Base-by-base conservation (phyloP, 163 green algal species). In the Scenedesmus sp. region DNA sequence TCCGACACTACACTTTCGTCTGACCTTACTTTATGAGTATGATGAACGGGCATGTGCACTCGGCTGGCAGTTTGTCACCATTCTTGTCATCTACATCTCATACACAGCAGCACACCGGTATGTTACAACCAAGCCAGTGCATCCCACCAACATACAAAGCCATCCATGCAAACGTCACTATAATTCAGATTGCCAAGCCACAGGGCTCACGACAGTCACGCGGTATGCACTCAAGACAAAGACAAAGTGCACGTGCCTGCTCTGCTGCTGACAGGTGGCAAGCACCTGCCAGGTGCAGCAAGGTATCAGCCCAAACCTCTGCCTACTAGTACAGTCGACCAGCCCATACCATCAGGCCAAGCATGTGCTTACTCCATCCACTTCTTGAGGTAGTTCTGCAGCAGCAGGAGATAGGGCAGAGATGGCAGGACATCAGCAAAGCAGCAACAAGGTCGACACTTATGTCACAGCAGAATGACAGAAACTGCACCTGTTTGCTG, bases 281-380 rank as follows among this genome's bases (percentile, higher is more conserved):
- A 52, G 23, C 70, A 52, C 52, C 70, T 4, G 23, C 52, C 0
- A 79, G 23, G 16, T 34, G 66, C 66, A 76, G 70, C 70, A 52
- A 15, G 23, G 34, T 46, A 46, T 52, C 23, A 46, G 23, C 70
- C 66, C 23, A 52, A 18, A 46, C 52, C 70, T 52, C 70, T 79
- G 70, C 70, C 70, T 52, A 79, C 23, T 79, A 52, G 23, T 79
- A 79, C 70, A 79, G 4, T 52, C 70, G 70, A 52, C 70, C 77
- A 84, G 56, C 82, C n/a, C 52, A 66, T 73, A 64, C 55, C 55
- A 74, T 57, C 82, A 88, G 3, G 20, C 8, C 57, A 70, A 3
- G 15, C 18, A 3, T 26, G 5, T 67, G 79, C 74, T 73, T 81
- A 92, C 66, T 92, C 88, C 81, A 92, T 92, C 88, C 88, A 92